Conservation (phyloP, 805 yeast species). For the Pichia paraexigua region DNA sequence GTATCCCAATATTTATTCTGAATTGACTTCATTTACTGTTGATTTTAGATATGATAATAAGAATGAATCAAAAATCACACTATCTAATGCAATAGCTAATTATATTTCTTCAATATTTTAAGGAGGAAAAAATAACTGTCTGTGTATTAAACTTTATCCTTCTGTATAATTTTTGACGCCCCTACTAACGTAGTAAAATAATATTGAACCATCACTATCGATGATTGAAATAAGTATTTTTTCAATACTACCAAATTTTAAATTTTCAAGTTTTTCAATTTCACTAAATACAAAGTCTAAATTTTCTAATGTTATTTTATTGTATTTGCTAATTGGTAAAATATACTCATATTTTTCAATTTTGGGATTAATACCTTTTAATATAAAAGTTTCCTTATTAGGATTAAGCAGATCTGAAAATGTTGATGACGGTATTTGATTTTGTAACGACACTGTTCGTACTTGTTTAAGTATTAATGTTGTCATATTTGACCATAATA, state of each 20-base stretch:
- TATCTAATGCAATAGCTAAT: conserved; percentile 1
- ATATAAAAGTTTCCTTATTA: neutral
- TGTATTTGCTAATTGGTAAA: conserved; percentile 27
- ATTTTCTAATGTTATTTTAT: conserved; percentile 30
- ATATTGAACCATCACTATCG: conserved; percentile 60
- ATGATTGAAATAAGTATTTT: conserved; percentile 48
- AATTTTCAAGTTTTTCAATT: conserved; percentile 11
- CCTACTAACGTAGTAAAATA: conserved; percentile 60
- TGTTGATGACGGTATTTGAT: neutral
- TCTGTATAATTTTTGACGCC: conserved; percentile 39
- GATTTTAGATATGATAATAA: neutral
- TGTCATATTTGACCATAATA: conserved; percentile 32
- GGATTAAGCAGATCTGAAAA: neutral
- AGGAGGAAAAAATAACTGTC: neutral
- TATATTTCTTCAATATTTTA: neutral
- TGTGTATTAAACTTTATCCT: neutral
- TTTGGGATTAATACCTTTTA: conserved; percentile 10
- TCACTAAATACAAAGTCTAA: conserved; percentile 34
- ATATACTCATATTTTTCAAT: conserved; percentile 23
- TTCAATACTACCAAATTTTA: conserved; percentile 26
- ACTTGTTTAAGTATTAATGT: neutral
- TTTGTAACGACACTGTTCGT: neutral
- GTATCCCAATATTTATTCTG: conserved; percentile 24
- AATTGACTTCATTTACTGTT: neutral
- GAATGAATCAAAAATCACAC: neutral